Conservation (phyloP, 352 stramenopile genomes). For the Pythium volutum region DNA sequence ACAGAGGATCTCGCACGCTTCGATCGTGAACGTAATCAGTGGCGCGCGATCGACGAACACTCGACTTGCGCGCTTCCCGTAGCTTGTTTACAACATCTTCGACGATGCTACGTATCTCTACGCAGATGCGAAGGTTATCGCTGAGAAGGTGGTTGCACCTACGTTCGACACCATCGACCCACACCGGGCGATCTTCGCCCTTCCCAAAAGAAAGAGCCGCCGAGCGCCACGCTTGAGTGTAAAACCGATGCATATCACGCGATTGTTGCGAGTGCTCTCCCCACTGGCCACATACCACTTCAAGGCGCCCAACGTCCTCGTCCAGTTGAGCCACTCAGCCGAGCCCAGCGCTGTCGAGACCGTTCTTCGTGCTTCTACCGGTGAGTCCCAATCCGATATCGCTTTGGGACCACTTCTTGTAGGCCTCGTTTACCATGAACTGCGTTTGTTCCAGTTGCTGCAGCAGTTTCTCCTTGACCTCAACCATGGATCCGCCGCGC, state of each 20-base stretch:
- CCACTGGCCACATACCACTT: constrained; percentile 55
- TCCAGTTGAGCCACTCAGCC: constrained; percentile 44
- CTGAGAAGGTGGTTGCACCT: constrained; percentile 49
- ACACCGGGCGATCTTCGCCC: constrained; percentile 34
- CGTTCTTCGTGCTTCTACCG: constrained; percentile 3
- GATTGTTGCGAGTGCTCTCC: constrained; percentile 50
- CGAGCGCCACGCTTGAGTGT: constrained; percentile 42
- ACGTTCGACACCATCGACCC: constrained; percentile 57
- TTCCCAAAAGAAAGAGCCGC: constrained; percentile 30
- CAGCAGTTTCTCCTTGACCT: constrained; percentile 71
- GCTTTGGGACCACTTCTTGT: constrained; percentile 70
- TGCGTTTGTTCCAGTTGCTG: constrained; percentile 76
- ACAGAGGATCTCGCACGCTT: constrained; percentile 16
- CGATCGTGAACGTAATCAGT: constrained; percentile 25
- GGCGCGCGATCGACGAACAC: constrained; percentile 25
- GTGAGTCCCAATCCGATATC: constrained; percentile 30
- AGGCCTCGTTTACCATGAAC: constrained; percentile 72
- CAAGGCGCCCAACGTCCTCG: constrained; percentile 52
- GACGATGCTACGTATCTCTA: constrained; percentile 49
- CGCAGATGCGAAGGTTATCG: constrained; percentile 54
- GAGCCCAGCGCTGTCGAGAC: not conserved
- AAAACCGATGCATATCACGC: constrained; percentile 47
- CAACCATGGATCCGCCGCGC: constrained; percentile 47
- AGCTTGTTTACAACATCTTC: constrained; percentile 43
- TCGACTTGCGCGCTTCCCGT: constrained; percentile 40